Evolutionary conservation across 805 yeast species (phyloP), one percentile per base, ranked within the genome.

Genomic region (Lachancea nothofagi): DNA sequence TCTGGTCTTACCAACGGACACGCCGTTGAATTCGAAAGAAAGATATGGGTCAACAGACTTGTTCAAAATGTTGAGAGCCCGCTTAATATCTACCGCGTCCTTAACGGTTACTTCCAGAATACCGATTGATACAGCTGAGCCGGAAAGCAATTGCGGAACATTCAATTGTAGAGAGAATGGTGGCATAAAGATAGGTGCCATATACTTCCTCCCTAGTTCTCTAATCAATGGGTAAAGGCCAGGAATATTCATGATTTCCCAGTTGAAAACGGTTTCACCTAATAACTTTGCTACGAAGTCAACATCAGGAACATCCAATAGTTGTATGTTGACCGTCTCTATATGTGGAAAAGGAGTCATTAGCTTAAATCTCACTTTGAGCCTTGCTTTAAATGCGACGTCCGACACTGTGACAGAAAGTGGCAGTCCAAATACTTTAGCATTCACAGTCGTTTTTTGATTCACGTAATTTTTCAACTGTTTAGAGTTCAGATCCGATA

Each of bases 141-240:
- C 96, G 15, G 94, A 82, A 51, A 90, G 62, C 57, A 93, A 67
- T 65, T 88, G 96, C 57, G 94, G 95, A 33, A 93, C 74, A 54
- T 94, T 93, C 58, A 93, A 67, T 67, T 93, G 95, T 71, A 89
- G 84, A 3, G 96, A 87, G 48, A 93, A 80, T 10, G 99, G 99
- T 32, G 83, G 72, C 54, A 86, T 83, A 35, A 90, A 57, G 69
- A 93, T 76, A 22, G 97, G 93, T 7, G 97, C 97, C 38, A 77
- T 79, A 64, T 82, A 89, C 58, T 88, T 85, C 54, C 75, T 77
- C 19, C 88, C 77, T 86, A 89, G 80, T 55, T 83, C 87, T 59
- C 83, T 82, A 53, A 90, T 81, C 55, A 87, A 76, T 38, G 86
- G 77, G 50, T 76, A 77, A 38, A 93, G 66, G 31, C 98, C 98